Conservation (phyloP, 202 grass and related monocot species). For the Schoenoplectus tabernaemontani region DNA sequence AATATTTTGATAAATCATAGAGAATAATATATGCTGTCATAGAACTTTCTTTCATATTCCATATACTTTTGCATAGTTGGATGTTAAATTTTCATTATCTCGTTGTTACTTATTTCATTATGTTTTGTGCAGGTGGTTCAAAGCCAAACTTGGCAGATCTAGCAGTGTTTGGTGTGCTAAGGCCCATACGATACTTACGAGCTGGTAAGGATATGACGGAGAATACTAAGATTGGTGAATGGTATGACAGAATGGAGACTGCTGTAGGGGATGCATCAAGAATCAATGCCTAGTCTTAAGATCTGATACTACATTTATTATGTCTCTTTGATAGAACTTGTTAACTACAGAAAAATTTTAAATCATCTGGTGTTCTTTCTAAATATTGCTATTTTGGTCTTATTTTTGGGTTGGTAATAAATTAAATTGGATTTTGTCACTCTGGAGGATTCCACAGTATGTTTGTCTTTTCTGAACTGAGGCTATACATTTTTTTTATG, state of each 20-base stretch:
- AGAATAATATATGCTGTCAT: too few species aligned
- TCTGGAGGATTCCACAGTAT: not conserved
- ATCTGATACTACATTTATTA: not conserved
- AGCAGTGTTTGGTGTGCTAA: slow-evolving; percentile 23
- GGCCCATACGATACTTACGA: slow-evolving; percentile 71
- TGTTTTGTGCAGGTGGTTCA: slow-evolving; percentile 54
- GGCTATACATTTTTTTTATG: not conserved
- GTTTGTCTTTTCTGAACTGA: not conserved
- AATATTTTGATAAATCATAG: too few species aligned
- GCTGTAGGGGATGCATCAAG: slow-evolving; percentile 74
- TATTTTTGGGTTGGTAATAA: slow-evolving; percentile 1
- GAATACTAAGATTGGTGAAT: slow-evolving; percentile 69
- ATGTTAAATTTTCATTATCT: not conserved
- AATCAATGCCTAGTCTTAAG: slow-evolving; percentile 19
- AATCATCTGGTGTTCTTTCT: not conserved
- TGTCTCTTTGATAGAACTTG: not conserved
- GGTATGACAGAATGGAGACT: slow-evolving; percentile 85
- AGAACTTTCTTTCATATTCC: not conserved
- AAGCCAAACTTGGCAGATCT: slow-evolving; percentile 60
- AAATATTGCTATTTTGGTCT: not conserved
- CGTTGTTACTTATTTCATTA: not conserved
- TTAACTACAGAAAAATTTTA: not conserved
- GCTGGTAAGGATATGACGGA: slow-evolving; percentile 89
- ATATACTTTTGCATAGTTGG: not conserved
- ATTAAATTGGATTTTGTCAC: not conserved